Evolutionary conservation across 176 grass and related monocot genomes (phyloP).

Genomic region (bread wheat (Triticum aestivum)): DNA sequence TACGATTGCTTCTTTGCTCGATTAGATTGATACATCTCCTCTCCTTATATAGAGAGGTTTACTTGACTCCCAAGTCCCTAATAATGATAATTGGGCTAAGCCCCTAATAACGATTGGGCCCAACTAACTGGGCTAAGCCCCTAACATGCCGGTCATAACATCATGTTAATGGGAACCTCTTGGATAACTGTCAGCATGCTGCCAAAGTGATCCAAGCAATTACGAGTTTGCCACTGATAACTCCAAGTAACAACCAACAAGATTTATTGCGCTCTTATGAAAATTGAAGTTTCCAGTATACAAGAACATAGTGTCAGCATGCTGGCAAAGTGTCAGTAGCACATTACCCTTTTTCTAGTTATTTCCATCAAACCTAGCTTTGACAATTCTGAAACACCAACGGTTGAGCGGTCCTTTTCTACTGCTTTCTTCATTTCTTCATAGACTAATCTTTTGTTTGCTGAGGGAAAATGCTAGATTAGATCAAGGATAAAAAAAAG

Average conservation of each 20-base stretch:
- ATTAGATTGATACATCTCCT: too few relatives aligned
- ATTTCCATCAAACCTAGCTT: constrained; percentile 94
- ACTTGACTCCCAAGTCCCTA: too few relatives aligned
- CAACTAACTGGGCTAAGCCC: too few relatives aligned
- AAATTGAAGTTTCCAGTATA: constrained; percentile 3
- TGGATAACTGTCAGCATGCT: neutral
- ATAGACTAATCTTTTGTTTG: constrained; percentile 75
- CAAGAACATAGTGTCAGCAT: neutral
- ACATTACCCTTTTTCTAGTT: constrained; percentile 93
- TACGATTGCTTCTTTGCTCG: too few relatives aligned
- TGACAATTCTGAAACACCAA: constrained; percentile 86
- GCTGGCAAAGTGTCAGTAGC: neutral
- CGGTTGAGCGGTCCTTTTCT: constrained; percentile 81
- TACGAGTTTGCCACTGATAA: constrained; percentile 1
- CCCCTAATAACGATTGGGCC: too few relatives aligned
- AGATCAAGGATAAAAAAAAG: constrained; percentile 22
- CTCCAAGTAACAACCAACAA: constrained; percentile 17
- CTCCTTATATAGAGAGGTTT: too few relatives aligned
- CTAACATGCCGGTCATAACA: too few relatives aligned
- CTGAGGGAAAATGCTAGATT: constrained; percentile 47
- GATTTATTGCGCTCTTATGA: constrained; percentile 17
- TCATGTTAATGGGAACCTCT: neutral
- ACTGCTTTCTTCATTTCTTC: constrained; percentile 93
- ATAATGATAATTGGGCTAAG: too few relatives aligned
- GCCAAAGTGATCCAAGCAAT: neutral